Evolutionary conservation across 2,329 filamentous ascomycete genomes (phyloP).

Genomic region (Colletotrichum orchidophilum): DNA sequence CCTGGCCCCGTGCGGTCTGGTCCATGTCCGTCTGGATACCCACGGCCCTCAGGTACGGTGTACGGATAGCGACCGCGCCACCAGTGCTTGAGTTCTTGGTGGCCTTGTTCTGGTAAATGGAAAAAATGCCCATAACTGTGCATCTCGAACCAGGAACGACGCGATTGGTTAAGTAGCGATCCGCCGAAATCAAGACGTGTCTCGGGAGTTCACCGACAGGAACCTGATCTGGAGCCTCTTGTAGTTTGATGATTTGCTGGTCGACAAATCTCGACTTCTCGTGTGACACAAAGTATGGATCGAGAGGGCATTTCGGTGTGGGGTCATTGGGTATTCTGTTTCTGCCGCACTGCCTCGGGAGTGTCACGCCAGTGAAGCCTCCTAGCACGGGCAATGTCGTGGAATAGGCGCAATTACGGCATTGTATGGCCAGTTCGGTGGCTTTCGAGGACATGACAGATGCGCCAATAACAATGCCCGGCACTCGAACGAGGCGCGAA

Average conservation of each 20-base stretch:
- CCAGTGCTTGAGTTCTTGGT: conserved; percentile 78
- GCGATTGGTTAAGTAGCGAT: conserved; percentile 92
- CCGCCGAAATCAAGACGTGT: conserved; percentile 95
- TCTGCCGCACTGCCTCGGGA: conserved; percentile 82
- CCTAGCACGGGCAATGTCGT: conserved; percentile 78
- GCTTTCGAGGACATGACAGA: conserved; percentile 97
- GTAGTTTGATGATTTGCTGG: conserved; percentile 96
- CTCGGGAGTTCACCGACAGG: conserved; percentile 95
- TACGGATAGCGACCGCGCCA: conserved; percentile 91
- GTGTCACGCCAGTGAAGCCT: conserved; percentile 86
- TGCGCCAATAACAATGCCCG: conserved; percentile 96
- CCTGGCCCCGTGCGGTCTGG: conserved; percentile 85
- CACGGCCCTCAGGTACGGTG: conserved; percentile 91
- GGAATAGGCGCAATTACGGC: conserved; percentile 82
- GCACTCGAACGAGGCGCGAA: conserved; percentile 93
- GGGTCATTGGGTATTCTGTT: conserved; percentile 71
- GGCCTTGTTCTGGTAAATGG: conserved; percentile 94
- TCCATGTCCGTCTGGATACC: conserved; percentile 93
- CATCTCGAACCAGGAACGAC: conserved; percentile 96
- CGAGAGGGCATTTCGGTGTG: conserved; percentile 82
- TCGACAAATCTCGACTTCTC: conserved; percentile 96
- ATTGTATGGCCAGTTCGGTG: conserved; percentile 85
- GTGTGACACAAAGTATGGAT: conserved; percentile 95
- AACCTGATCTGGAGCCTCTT: conserved; percentile 97
- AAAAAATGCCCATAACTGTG: conserved; percentile 96